phyloP scores from a whole-genome alignment of 1,284 basidiomycete genomes.

The Apiotrichum gamsii region DNA sequence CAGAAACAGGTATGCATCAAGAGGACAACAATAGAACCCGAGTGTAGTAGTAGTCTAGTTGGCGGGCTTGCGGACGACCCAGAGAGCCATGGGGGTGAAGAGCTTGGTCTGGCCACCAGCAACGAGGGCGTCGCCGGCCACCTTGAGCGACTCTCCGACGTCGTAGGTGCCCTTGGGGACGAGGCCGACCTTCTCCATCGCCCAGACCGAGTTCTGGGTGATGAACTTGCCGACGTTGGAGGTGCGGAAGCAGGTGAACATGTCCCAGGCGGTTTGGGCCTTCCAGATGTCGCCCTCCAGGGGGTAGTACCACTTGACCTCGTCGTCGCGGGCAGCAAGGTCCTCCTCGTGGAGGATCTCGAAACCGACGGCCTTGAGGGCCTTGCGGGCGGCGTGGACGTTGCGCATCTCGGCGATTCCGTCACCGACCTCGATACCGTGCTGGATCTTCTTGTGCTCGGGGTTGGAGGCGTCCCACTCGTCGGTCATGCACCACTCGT shows the following conservation, averaged over 20 bases:
- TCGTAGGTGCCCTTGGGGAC: slow-evolving; percentile 90
- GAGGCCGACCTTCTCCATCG: slow-evolving; percentile 71
- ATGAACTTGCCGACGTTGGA: slow-evolving; percentile 80
- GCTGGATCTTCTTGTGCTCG: slow-evolving; percentile 83
- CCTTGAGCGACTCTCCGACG: slow-evolving; percentile 76
- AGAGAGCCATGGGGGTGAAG: slow-evolving; percentile 46
- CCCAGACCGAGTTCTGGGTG: slow-evolving; percentile 72
- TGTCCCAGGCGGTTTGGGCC: slow-evolving; percentile 91
- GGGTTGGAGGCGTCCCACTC: slow-evolving; percentile 81
- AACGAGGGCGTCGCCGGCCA: slow-evolving; percentile 73
- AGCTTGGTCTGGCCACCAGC: slow-evolving; percentile 82
- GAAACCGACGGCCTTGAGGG: slow-evolving; percentile 80
- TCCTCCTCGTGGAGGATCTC: slow-evolving; percentile 88
- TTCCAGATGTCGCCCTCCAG: slow-evolving; percentile 88
- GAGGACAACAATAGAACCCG: slow-evolving; percentile 3
- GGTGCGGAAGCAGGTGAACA: slow-evolving; percentile 80
- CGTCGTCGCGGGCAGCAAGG: slow-evolving; percentile 70
- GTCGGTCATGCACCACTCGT: slow-evolving; percentile 99
- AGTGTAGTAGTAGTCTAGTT: slow-evolving; percentile 8
- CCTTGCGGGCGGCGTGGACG: slow-evolving; percentile 64
- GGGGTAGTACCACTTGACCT: slow-evolving; percentile 91
- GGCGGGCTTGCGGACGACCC: slow-evolving; percentile 33
- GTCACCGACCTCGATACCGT: slow-evolving; percentile 84
- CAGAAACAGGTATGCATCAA: slow-evolving; percentile 6
- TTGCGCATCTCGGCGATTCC: slow-evolving; percentile 97